phyloP scores from a whole-genome alignment of 768 basidiomycete species.

The Mycena pura region DNA sequence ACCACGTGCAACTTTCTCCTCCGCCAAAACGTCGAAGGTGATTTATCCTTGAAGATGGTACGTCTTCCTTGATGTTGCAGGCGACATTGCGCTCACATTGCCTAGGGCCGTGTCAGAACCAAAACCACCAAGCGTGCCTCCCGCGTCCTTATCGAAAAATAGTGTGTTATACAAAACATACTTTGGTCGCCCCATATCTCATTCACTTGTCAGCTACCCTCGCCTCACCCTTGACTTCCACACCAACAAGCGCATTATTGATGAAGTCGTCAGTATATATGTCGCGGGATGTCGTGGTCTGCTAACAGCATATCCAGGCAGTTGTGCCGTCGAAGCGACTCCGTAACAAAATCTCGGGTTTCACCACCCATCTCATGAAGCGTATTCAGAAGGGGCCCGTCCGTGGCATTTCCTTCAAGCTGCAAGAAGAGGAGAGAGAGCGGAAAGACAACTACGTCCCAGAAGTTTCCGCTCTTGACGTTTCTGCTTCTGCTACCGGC shows the following conservation, averaged over 20 bases:
- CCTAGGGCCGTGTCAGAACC: constrained; percentile 97
- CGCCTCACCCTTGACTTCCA: constrained; percentile 99
- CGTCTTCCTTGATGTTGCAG: constrained; percentile 9
- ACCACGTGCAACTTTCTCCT: not conserved
- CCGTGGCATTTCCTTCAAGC: constrained; percentile 99
- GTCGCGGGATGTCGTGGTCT: constrained; percentile 8
- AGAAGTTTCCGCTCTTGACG: constrained; percentile 95
- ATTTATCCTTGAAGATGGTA: constrained; percentile 29
- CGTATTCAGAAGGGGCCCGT: constrained; percentile 98
- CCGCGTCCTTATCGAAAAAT: constrained; percentile 99
- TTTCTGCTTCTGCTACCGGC: constrained; percentile 60
- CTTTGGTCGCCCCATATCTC: constrained; percentile 1
- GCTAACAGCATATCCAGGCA: constrained; percentile 54
- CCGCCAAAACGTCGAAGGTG: too few relatives aligned
- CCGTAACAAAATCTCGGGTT: constrained; percentile 99
- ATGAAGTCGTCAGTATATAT: constrained; percentile 81
- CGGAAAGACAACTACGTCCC: constrained; percentile 99
- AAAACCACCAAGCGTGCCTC: constrained; percentile 99
- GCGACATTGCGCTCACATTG: constrained; percentile 1
- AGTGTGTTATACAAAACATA: constrained; percentile 58
- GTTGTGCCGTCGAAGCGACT: constrained; percentile 98
- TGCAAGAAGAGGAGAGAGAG: constrained; percentile 99
- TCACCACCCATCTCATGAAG: constrained; percentile 99
- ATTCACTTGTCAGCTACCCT: constrained; percentile 74
- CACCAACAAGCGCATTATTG: constrained; percentile 99